A percentile compares a stretch with the other conserved stretches of the same genome.
These are phyloP conservation scores for Penicillium goetzii DNA, from an alignment of 495 filamentous ascomycete genomes.

Conservation along the genomic window DNA sequence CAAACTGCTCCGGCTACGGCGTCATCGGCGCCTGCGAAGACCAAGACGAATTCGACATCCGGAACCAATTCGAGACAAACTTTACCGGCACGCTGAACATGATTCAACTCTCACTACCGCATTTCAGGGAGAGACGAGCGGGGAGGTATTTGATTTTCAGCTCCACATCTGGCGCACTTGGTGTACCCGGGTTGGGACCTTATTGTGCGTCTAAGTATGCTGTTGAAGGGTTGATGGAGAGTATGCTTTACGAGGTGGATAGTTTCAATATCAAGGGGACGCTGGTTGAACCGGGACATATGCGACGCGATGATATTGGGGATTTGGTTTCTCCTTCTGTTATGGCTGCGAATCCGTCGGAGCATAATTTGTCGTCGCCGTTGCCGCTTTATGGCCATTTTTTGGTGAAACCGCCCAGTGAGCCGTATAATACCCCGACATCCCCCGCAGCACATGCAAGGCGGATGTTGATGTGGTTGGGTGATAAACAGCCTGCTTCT, in stretches of 20 bases:
- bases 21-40: constrained; percentile 96
- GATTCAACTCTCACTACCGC: constrained; percentile 83
- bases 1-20: constrained; percentile 89
- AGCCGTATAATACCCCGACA: constrained; percentile 75
- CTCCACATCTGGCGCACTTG: constrained; percentile 83
- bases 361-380: constrained; percentile 51
- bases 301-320: constrained; percentile 70
- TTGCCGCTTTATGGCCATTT: constrained; percentile 89
- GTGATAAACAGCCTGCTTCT: constrained; percentile 87
- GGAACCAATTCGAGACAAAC: constrained; percentile 96
- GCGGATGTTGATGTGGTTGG: constrained; percentile 94
- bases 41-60: constrained; percentile 91
- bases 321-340: constrained; percentile 39
- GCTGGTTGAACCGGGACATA: constrained; percentile 87
- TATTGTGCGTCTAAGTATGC: constrained; percentile 98
- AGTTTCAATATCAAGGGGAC: constrained; percentile 90
- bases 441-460: constrained; percentile 87
- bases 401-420: constrained; percentile 80
- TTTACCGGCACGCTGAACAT: constrained; percentile 94
- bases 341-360: constrained; percentile 29
- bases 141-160: constrained; percentile 94
- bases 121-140: constrained; percentile 74
- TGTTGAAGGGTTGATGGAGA: constrained; percentile 91
- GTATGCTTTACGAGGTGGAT: constrained; percentile 93
- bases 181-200: constrained; percentile 87